Conservation (phyloP, 257 asterid species). For the Euphrasia confusa region DNA sequence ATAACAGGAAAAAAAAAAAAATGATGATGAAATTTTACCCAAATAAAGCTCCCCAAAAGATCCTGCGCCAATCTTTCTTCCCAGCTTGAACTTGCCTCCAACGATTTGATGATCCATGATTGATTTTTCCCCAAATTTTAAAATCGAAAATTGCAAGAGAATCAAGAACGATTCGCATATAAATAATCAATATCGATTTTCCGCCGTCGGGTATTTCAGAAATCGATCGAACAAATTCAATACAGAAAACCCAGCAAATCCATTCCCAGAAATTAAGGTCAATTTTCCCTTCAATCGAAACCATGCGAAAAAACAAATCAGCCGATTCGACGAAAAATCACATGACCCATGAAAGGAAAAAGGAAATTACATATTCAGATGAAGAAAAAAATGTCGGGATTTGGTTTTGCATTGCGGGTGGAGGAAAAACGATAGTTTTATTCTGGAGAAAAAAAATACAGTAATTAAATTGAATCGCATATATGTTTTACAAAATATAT, state of each 20-base stretch:
- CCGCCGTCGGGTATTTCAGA: slow-evolving; percentile 27
- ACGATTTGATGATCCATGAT: slow-evolving; percentile 81
- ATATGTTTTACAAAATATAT: slow-evolving; percentile 7
- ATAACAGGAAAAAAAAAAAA: not conserved
- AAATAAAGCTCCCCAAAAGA: slow-evolving; percentile 90
- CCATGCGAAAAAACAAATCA: slow-evolving; percentile 2
- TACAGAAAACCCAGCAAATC: slow-evolving; percentile 1
- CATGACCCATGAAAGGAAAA: slow-evolving; percentile 4
- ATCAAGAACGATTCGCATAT: slow-evolving; percentile 16
- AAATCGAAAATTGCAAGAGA: slow-evolving; percentile 8
- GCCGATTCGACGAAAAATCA: slow-evolving; percentile 14
- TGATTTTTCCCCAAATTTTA: slow-evolving; percentile 24
- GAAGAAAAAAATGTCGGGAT: slow-evolving; percentile 26
- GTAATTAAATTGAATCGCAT: not conserved
- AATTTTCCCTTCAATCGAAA: not conserved
- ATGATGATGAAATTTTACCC: slow-evolving; percentile 42
- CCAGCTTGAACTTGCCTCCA: slow-evolving; percentile 79
- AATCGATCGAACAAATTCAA: slow-evolving; percentile 14
- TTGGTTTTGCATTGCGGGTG: slow-evolving; percentile 22
- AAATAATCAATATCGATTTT: slow-evolving; percentile 23
- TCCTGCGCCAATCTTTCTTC: slow-evolving; percentile 94
- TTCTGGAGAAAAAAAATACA: not conserved
- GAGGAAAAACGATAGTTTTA: not conserved
- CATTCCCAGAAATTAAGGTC: slow-evolving; percentile 11
- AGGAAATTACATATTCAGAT: slow-evolving; percentile 17